Evolutionary conservation across 2,329 filamentous ascomycete species (phyloP).

Genomic region (Penicillium polonicum): DNA sequence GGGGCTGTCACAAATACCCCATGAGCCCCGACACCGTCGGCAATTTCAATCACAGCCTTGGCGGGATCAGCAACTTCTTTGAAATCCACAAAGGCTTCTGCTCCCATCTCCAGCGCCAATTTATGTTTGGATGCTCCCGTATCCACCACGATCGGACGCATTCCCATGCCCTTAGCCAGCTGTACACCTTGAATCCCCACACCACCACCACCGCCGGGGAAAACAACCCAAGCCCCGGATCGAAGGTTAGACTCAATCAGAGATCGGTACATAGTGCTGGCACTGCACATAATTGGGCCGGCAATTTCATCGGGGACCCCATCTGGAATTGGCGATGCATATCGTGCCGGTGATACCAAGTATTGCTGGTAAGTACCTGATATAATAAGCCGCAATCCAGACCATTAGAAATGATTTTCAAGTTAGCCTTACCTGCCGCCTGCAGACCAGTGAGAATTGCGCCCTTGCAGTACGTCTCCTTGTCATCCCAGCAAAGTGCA

Average conservation of each 20-base stretch:
- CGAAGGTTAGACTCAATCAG: conserved; percentile 52
- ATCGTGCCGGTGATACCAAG: conserved; percentile 55
- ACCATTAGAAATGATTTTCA: background rate
- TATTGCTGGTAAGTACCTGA: conserved; percentile 60
- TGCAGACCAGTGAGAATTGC: conserved; percentile 42
- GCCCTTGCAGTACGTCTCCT: conserved; percentile 49
- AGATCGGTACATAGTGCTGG: conserved; percentile 58
- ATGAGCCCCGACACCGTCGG: conserved; percentile 50
- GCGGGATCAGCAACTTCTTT: conserved; percentile 37
- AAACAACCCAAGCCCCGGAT: conserved; percentile 53
- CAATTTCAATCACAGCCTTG: conserved; percentile 47
- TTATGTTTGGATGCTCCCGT: conserved; percentile 50
- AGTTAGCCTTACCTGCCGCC: conserved; percentile 36
- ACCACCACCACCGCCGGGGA: conserved; percentile 49
- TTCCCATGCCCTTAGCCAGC: conserved; percentile 55
- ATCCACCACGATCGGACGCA: conserved; percentile 57
- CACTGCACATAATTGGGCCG: conserved; percentile 61
- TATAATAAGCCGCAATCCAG: background rate
- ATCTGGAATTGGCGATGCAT: conserved; percentile 56
- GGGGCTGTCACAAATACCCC: conserved; percentile 45
- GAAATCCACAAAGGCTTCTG: conserved; percentile 59
- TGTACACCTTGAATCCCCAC: conserved; percentile 60
- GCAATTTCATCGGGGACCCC: conserved; percentile 56
- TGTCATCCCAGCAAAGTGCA: conserved; percentile 51
- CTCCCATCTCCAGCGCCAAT: conserved; percentile 51